Evolutionary conservation across 495 filamentous ascomycete genomes (phyloP).

Genomic region (Terfezia boudieri): DNA sequence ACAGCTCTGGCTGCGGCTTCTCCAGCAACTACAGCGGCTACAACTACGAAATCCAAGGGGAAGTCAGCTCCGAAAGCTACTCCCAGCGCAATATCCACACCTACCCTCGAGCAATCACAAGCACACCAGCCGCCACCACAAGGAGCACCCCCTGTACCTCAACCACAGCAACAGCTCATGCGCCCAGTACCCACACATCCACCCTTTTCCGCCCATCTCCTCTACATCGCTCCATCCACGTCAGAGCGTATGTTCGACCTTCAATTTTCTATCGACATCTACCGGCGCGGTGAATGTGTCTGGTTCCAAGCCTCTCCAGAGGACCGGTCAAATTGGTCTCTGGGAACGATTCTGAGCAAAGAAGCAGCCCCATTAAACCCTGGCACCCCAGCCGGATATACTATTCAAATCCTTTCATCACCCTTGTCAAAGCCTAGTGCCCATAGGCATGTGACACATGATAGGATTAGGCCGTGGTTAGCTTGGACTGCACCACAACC

Average conservation of each 20-base stretch:
- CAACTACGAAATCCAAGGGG: background rate
- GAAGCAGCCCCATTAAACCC: conserved; percentile 4
- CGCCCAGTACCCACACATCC: conserved; percentile 7
- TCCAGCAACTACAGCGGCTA: background rate
- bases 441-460: conserved; percentile 9
- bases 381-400: conserved; percentile 10
- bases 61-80: background rate
- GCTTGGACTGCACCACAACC: conserved; percentile 35
- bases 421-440: conserved; percentile 11
- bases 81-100: background rate
- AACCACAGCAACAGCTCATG: background rate
- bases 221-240: conserved; percentile 15
- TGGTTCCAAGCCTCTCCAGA: conserved; percentile 34
- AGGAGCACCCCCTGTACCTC: background rate
- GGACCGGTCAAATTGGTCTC: conserved; percentile 24
- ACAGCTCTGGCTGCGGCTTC: background rate
- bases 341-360: conserved; percentile 25
- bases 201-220: conserved; percentile 3
- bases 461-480: conserved; percentile 33
- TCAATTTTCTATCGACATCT: conserved; percentile 24
- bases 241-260: conserved; percentile 19
- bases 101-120: background rate
- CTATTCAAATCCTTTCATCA: conserved; percentile 16
- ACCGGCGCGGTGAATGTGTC: conserved; percentile 34
- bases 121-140: background rate